Evolutionary conservation across 345 rosid species (phyloP).

Genomic region (Noccaea bulbosa): DNA sequence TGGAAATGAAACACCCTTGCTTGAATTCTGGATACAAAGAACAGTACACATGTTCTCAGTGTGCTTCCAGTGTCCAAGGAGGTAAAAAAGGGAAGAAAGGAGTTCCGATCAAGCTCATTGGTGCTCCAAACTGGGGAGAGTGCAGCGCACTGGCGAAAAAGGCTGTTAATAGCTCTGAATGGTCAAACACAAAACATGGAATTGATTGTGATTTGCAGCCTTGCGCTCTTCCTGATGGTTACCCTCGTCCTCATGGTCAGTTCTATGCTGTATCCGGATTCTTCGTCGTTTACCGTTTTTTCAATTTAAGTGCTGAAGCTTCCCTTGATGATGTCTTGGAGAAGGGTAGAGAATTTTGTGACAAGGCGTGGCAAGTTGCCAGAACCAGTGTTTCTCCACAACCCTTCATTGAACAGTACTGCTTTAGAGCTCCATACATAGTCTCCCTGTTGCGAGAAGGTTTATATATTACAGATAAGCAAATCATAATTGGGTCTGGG

Average conservation of each 20-base stretch:
- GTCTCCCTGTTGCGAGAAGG: conserved; percentile 88
- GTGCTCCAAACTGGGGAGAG: conserved; percentile 87
- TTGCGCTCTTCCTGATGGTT: conserved; percentile 75
- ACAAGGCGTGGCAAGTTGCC: conserved; percentile 78
- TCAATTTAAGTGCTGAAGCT: conserved; percentile 81
- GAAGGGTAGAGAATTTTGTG: conserved; percentile 86
- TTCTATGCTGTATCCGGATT: conserved; percentile 94
- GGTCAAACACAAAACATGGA: conserved; percentile 69
- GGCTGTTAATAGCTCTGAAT: conserved; percentile 87
- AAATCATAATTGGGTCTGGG: conserved; percentile 85
- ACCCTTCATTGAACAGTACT: conserved; percentile 97
- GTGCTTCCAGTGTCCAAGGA: conserved; percentile 56
- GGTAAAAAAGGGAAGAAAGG: conserved; percentile 68
- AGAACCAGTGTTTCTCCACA: conserved; percentile 86
- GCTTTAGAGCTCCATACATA: conserved; percentile 95
- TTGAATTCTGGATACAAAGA: conserved; percentile 83
- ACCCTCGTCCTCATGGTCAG: conserved; percentile 87
- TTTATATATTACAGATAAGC: conserved; percentile 78
- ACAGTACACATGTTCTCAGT: conserved; percentile 70
- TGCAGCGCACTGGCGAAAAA: conserved; percentile 79
- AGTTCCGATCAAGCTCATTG: conserved; percentile 64
- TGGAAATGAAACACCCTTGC: conserved; percentile 91
- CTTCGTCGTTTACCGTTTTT: conserved; percentile 88
- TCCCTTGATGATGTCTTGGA: conserved; percentile 90
- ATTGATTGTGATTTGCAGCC: conserved; percentile 90